Conservation (phyloP, 192 early-diverging fungal genomes). For the Geranomyces variabilis region DNA sequence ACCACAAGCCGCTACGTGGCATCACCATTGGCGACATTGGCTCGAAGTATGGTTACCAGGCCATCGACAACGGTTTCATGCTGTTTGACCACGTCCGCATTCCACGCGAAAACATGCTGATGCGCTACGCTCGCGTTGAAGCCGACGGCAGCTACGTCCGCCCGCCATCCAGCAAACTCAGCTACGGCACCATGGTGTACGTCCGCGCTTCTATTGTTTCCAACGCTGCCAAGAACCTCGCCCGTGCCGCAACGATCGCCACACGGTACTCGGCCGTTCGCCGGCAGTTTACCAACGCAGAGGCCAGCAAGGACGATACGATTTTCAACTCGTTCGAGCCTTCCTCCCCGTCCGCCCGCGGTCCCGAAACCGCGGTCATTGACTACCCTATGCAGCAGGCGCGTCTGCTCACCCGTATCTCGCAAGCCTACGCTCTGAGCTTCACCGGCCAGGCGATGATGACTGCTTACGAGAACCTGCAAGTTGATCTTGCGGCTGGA, state of each 20-base stretch:
- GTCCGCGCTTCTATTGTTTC: slow-evolving; percentile 77
- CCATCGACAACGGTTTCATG: slow-evolving; percentile 85
- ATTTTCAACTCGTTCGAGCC: background rate
- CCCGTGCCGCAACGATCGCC: slow-evolving; percentile 24
- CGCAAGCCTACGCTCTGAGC: slow-evolving; percentile 22
- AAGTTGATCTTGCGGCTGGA: slow-evolving; percentile 5
- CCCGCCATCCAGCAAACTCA: slow-evolving; percentile 73
- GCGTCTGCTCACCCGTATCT: slow-evolving; percentile 22
- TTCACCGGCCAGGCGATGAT: slow-evolving; percentile 27
- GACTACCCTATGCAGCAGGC: slow-evolving; percentile 28
- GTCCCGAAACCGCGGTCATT: slow-evolving; percentile 16
- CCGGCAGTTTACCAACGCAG: slow-evolving; percentile 24
- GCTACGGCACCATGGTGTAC: slow-evolving; percentile 85
- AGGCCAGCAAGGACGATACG: slow-evolving; percentile 20
- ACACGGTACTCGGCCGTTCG: slow-evolving; percentile 31
- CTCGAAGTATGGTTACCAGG: slow-evolving; percentile 85
- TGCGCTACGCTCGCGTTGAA: slow-evolving; percentile 73
- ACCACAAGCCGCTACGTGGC: slow-evolving; percentile 74
- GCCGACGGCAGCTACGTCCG: slow-evolving; percentile 69
- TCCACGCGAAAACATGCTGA: slow-evolving; percentile 76
- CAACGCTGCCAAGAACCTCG: slow-evolving; percentile 22
- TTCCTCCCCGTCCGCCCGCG: background rate
- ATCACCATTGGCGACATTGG: slow-evolving; percentile 88
- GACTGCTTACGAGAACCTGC: slow-evolving; percentile 12
- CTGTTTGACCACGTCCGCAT: slow-evolving; percentile 80